Evolutionary conservation across 116 monocot genomes (phyloP).

Genomic region (Papilionanthe hybrid): DNA sequence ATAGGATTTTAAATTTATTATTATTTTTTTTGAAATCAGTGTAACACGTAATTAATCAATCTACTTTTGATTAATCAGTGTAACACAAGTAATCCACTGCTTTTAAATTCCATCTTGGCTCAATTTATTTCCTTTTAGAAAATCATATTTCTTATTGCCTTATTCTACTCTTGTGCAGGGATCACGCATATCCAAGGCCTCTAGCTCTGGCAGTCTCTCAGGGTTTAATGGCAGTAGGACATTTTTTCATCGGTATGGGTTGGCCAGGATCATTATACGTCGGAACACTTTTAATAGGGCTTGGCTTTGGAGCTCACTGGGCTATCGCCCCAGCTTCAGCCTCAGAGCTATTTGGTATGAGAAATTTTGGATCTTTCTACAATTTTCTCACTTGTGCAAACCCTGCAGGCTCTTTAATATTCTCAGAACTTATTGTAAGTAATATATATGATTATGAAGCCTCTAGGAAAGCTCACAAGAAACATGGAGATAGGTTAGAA

Average conservation of each 20-base stretch:
- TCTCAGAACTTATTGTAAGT: constrained; percentile 67
- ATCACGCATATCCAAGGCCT: background rate
- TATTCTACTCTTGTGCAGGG: constrained; percentile 28
- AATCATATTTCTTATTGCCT: constrained; percentile 57
- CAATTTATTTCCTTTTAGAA: constrained; percentile 13
- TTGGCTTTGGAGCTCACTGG: constrained; percentile 81
- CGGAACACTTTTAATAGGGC: constrained; percentile 54
- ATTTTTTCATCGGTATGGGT: constrained; percentile 56
- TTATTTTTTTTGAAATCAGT: background rate
- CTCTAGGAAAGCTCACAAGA: constrained; percentile 31
- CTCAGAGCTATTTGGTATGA: constrained; percentile 83
- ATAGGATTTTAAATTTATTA: no score
- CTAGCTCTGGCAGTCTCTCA: constrained; percentile 53
- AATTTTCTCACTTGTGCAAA: constrained; percentile 78
- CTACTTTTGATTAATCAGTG: no score
- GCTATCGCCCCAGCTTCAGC: constrained; percentile 65
- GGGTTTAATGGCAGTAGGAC: constrained; percentile 49
- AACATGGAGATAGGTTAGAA: background rate
- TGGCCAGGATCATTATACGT: constrained; percentile 34
- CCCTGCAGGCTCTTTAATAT: constrained; percentile 70
- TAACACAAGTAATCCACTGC: no score
- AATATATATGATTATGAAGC: constrained; percentile 71
- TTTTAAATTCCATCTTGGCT: background rate
- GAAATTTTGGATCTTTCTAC: constrained; percentile 72
- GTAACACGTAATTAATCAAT: background rate